These are phyloP conservation scores for Coniferiporia sulphurascens DNA, from an alignment of 1,284 basidiomycete species.

Conservation along the genomic window DNA sequence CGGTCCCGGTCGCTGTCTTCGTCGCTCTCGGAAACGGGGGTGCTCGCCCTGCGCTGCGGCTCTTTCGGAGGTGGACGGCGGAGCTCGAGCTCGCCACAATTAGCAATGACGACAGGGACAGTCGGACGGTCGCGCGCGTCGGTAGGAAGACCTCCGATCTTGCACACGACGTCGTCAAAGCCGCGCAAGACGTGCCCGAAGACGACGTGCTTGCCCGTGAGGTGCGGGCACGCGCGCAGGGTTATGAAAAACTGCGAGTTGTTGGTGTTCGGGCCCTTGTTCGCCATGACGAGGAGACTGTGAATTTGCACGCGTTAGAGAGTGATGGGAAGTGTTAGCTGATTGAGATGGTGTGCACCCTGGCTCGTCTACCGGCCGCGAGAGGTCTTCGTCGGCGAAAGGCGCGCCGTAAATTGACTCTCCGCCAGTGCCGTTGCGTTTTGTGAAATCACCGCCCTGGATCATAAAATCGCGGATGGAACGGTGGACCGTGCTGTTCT, in stretches of 20 bases:
- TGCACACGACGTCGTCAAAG: constrained; percentile 54
- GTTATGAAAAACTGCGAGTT: constrained; percentile 84
- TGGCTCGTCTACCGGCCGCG: constrained; percentile 57
- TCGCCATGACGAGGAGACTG: constrained; percentile 80
- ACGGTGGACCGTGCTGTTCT: constrained; percentile 73
- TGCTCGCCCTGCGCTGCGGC: constrained; percentile 8
- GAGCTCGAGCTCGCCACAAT: constrained; percentile 83
- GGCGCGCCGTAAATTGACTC: constrained; percentile 75
- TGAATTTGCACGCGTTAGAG: neutral
- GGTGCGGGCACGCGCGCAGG: constrained; percentile 63
- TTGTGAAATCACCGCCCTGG: constrained; percentile 77
- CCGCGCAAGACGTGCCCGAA: constrained; percentile 65
- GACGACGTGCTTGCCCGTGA: constrained; percentile 78
- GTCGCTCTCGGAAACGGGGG: constrained; percentile 17
- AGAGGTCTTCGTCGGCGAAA: constrained; percentile 76
- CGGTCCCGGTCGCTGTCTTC: constrained; percentile 22
- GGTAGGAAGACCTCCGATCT: constrained; percentile 50
- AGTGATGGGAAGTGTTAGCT: neutral
- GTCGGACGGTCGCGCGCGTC: constrained; percentile 70
- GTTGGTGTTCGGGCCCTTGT: constrained; percentile 76
- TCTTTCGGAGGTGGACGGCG: constrained; percentile 31
- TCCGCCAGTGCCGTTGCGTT: constrained; percentile 77
- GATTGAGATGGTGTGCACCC: constrained; percentile 34
- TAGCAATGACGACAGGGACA: constrained; percentile 66
- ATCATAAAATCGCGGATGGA: constrained; percentile 88